Base-by-base conservation (phyloP, 345 rosid genomes). In the Salix brachista region DNA sequence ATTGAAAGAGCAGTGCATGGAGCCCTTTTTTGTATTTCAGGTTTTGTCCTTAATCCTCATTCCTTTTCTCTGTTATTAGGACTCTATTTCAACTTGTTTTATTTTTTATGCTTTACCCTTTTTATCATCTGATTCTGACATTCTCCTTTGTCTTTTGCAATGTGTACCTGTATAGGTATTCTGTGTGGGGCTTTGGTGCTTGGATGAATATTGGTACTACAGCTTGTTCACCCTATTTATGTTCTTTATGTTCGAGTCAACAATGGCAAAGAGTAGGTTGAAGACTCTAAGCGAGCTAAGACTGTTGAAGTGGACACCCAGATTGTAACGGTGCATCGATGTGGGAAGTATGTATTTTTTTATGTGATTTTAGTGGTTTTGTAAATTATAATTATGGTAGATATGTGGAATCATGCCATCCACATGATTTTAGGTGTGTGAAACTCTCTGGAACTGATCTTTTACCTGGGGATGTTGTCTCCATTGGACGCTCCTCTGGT, bases 161-260 rank as follows among this genome's bases (percentile, higher is more conserved):
- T 77, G 8, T 19, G 19, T 41, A 76, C 48, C 41, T 74, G 37
- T 75, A 26, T 84, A 94, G 99, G 99, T 96, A 52, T 96, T 96
- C 89, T 96, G 99, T 79, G 97, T 96, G 78, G 97, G 97, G 70
- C 97, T 96, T 68, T 96, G 99, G 99, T 96, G 99, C 84, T 87
- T 96, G 88, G 99, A 96, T 77, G 99, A 96, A 72, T 96, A 88
- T 76, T 96, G 99, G 98, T 96, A 96, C 81, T 96, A 96, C 94
- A 96, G 97, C 85, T 85, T 96, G 87, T 96, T 96, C 88, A 96
- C 99, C 67, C 88, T 96, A 32, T 96, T 96, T 86, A 96, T 96
- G 99, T 93, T 96, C 81, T 92, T 96, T 81, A 96, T 94, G 97
- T 96, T 96, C 75, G 98, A 96, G 86, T 94, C 98, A 81, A 96